Evolutionary conservation across 148 eudicot genomes (phyloP).

Genomic region (Chenopodium suecicum): DNA sequence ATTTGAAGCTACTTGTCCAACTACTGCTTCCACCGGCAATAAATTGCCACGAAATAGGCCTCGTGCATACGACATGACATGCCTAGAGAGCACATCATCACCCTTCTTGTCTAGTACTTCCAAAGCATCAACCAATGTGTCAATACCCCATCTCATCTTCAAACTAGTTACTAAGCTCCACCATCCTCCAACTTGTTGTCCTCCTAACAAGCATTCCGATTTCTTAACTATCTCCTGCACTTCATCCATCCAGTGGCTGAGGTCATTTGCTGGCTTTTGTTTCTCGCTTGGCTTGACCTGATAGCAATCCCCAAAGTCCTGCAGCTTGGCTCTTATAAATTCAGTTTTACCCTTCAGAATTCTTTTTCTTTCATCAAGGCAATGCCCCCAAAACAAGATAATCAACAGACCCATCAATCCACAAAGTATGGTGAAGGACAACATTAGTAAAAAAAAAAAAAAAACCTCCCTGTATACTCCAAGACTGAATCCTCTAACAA

Average conservation of each 20-base stretch:
- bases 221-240: background rate
- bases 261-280: background rate
- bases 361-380: background rate
- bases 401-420: background rate
- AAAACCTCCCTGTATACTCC: background rate
- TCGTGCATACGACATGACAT: background rate
- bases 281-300: background rate
- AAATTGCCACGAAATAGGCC: background rate
- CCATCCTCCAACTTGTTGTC: conserved; percentile 1
- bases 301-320: background rate
- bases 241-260: background rate
- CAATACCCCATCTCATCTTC: background rate
- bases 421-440: background rate
- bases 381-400: background rate
- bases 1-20: conserved; percentile 2
- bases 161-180: background rate
- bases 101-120: background rate
- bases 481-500: too few species aligned
- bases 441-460: background rate
- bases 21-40: conserved; percentile 3
- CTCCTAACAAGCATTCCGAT: background rate
- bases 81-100: background rate
- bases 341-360: background rate
- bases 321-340: background rate
- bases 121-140: background rate